These are phyloP conservation scores for Alternaria alternata DNA, from an alignment of 2,329 filamentous ascomycete species.

Conservation along the genomic window DNA sequence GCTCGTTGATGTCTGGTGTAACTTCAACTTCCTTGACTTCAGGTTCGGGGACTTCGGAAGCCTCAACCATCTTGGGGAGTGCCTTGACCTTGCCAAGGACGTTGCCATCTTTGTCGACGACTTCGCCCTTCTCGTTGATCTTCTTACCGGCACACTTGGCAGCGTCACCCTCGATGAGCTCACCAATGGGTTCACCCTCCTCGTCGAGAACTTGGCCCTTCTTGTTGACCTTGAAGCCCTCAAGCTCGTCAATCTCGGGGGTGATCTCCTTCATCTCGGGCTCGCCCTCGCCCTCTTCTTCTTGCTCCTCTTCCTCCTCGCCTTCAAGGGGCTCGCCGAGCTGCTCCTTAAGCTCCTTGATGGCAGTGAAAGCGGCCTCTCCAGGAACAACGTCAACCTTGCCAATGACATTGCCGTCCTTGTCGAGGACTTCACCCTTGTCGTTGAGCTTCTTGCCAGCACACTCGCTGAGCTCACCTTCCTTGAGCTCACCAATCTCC, in stretches of 20 bases:
- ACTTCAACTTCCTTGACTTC: slow-evolving; percentile 53
- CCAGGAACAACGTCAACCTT: slow-evolving; percentile 59
- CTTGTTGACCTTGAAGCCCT: slow-evolving; percentile 66
- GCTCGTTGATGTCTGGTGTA: slow-evolving; percentile 56
- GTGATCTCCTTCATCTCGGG: slow-evolving; percentile 54
- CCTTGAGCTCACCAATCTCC: slow-evolving; percentile 59
- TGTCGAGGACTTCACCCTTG: slow-evolving; percentile 60
- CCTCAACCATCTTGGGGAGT: slow-evolving; percentile 54
- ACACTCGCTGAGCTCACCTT: slow-evolving; percentile 55
- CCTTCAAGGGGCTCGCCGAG: slow-evolving; percentile 52
- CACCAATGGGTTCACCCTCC: slow-evolving; percentile 62
- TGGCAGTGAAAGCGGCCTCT: slow-evolving; percentile 60
- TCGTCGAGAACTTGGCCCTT: slow-evolving; percentile 63
- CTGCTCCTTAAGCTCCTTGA: slow-evolving; percentile 55
- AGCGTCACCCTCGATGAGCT: slow-evolving; percentile 65
- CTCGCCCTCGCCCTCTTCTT: slow-evolving; percentile 35
- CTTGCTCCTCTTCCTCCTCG: neutral
- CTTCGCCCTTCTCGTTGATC: slow-evolving; percentile 69
- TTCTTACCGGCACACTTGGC: slow-evolving; percentile 72
- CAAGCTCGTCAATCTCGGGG: slow-evolving; percentile 57
- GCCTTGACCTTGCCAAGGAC: slow-evolving; percentile 68
- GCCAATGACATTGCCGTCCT: slow-evolving; percentile 59
- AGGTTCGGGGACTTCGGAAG: slow-evolving; percentile 29
- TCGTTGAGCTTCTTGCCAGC: slow-evolving; percentile 60
- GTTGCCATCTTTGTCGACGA: slow-evolving; percentile 70